Evolutionary conservation across 352 stramenopile species (phyloP).

Genomic region (Globisporangium echinulatum): DNA sequence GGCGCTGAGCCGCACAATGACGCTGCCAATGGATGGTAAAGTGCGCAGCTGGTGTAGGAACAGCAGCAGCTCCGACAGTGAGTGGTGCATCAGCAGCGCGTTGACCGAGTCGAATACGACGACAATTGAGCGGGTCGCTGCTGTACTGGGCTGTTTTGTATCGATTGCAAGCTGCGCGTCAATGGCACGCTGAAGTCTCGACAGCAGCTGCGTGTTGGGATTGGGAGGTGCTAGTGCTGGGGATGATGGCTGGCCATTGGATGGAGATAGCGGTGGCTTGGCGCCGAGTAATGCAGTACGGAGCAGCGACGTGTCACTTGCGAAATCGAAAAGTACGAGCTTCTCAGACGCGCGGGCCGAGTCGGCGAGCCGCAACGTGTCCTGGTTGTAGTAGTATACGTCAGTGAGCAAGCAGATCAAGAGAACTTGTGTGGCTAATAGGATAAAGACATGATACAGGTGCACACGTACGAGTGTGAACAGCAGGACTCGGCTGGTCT

Average conservation of each 20-base stretch:
- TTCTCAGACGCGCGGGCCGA: slow-evolving; percentile 21
- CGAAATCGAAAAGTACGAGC: slow-evolving; percentile 39
- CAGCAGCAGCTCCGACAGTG: slow-evolving; percentile 31
- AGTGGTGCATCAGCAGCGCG: slow-evolving; percentile 41
- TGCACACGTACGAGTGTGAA: slow-evolving; percentile 23
- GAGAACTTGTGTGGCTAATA: neutral
- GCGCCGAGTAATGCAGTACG: neutral
- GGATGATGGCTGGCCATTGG: no score
- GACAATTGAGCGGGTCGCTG: slow-evolving; percentile 30
- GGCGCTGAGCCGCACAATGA: slow-evolving; percentile 44
- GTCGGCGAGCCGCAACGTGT: slow-evolving; percentile 17
- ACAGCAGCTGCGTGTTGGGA: neutral
- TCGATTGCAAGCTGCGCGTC: neutral
- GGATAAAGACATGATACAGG: neutral
- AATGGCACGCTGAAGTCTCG: neutral
- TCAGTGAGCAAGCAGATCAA: neutral
- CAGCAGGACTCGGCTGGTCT: slow-evolving; percentile 29
- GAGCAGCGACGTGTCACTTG: slow-evolving; percentile 22
- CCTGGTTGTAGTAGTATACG: slow-evolving; percentile 13
- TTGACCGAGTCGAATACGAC: slow-evolving; percentile 67
- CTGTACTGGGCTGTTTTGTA: neutral
- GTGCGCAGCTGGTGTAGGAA: slow-evolving; percentile 34
- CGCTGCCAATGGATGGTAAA: slow-evolving; percentile 27
- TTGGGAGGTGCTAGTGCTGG: no score
- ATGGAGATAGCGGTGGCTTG: no score